Evolutionary conservation across 2,329 filamentous ascomycete species (phyloP), one percentile per base, ranked within the genome.

Genomic region (Paraphoma chrysanthemicola): DNA sequence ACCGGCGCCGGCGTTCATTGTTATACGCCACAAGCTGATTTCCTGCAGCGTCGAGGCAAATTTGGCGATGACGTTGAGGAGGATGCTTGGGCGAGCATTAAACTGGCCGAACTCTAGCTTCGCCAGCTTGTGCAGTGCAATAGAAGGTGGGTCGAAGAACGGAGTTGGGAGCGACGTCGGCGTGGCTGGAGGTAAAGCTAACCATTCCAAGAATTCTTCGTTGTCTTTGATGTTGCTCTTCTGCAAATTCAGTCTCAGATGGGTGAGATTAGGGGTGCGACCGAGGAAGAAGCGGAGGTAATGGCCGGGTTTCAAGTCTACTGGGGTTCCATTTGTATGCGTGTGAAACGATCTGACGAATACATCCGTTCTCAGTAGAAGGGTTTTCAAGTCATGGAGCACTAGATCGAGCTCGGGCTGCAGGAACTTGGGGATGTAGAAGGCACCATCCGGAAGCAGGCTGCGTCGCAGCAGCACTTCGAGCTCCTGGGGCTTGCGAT

Each of bases 161-260:
- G 47, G 46, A 1, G 7, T 28, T 5, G 9, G 17, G 7, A 29
- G 31, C 23, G 48, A 28, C 11, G 18, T 4, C 6, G 42, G 29
- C 10, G 45, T 2, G 16, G 54, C 39, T 2, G 39, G 42, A 6
- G 62, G 44, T 11, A 43, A 54, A 46, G 42, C 79, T 75, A 85
- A 11, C 63, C 67, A 69, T 18, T 63, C 29, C 2, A 85, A 53
- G 10, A 85, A 60, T 1, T 68, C 62, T 14, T 50, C 53, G 10
- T 66, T 63, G 0, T 68, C 60, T 2, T 68, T 52, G 3, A 64
- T 52, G 4, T 53, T 16, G 4, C 51, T 48, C 42, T 62, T 66
- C 23, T 60, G 56, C 30, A 84, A 82, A 62, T 87, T 88, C 43
- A 88, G 66, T 2, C 86, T 80, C 5, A 88, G 74, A 62, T 85